Conservation (phyloP, 78 protist species). For the Creolimax fragrantissima region DNA sequence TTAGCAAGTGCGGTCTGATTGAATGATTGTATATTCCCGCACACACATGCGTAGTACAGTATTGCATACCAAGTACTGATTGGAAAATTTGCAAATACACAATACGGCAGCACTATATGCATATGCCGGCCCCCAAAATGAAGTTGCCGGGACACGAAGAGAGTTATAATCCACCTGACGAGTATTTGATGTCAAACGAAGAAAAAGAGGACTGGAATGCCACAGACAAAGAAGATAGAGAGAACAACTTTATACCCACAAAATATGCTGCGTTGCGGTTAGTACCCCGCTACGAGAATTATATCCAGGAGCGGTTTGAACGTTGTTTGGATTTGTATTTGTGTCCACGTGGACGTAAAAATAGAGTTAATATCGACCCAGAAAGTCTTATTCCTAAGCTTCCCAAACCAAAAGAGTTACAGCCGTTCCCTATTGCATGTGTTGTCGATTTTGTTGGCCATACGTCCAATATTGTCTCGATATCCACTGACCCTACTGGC, state of each 20-base stretch:
- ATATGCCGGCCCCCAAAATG: constrained; percentile 45
- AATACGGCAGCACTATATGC: not conserved
- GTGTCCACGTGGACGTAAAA: constrained; percentile 66
- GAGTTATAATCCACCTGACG: constrained; percentile 90
- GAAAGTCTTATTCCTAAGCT: constrained; percentile 69
- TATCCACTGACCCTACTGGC: constrained; percentile 75
- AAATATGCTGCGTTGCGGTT: constrained; percentile 47
- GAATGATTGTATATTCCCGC: too few relatives aligned
- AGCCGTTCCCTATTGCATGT: constrained; percentile 84
- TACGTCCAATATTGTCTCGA: constrained; percentile 48
- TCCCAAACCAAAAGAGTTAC: constrained; percentile 83
- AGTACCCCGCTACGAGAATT: constrained; percentile 68
- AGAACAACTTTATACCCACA: constrained; percentile 54
- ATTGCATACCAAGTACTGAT: not conserved
- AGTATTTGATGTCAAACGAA: constrained; percentile 65
- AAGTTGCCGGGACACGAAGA: constrained; percentile 67
- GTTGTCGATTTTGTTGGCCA: constrained; percentile 51
- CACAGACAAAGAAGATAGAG: constrained; percentile 37
- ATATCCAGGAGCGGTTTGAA: constrained; percentile 80
- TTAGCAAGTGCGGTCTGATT: too few relatives aligned
- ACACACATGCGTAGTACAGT: too few relatives aligned
- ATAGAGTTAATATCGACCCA: constrained; percentile 36
- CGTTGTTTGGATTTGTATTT: constrained; percentile 92
- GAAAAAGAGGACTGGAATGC: constrained; percentile 54
- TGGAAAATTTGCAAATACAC: not conserved